Evolutionary conservation across 2,329 filamentous ascomycete species (phyloP), one percentile per base, ranked within the genome.

Genomic region (Cyclaneusma minus): DNA sequence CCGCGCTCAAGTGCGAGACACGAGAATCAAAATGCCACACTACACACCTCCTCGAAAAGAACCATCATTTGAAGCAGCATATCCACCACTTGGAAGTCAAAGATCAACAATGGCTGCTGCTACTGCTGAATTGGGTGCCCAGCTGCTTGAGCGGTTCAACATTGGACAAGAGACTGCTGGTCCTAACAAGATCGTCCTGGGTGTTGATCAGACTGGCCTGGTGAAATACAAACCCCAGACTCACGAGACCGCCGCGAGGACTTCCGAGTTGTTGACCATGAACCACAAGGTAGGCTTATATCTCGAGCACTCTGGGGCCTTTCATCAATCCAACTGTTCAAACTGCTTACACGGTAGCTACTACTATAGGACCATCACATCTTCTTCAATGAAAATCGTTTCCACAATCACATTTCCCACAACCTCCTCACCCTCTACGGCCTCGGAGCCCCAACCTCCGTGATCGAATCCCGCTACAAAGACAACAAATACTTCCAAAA

Each of bases 391-490:
- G 33, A 62, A 0, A 43, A 50, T 2, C 76, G 77, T 1, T 91
- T 78, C 35, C 85, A 94, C 43, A 81, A 93, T 47, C 84, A 93
- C 42, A 81, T 89, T 33, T 63, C 62, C 3, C 84, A 93, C 40
- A 73, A 83, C 18, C 52, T 91, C 4, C 63, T 92, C 7, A 72
- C 73, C 10, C 56, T 89, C 16, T 92, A 76, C 47, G 77, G 78
- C 17, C 69, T 89, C 2, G 75, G 76, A 1, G 82, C 80, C 6
- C 52, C 62, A 0, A 47, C 72, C 0, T 45, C 58, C 0, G 48
- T 65, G 11, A 59, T 94, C 3, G 60, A 73, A 38, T 51, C 52
- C 7, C 72, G 64, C 10, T 93, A 79, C 45, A 57, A 71, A 22
- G 46, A 52, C 22, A 84, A 87, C 47, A 53, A 51, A 4, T 43